Conservation (phyloP, 2,329 filamentous ascomycete species). For the Fusarium nurragi region DNA sequence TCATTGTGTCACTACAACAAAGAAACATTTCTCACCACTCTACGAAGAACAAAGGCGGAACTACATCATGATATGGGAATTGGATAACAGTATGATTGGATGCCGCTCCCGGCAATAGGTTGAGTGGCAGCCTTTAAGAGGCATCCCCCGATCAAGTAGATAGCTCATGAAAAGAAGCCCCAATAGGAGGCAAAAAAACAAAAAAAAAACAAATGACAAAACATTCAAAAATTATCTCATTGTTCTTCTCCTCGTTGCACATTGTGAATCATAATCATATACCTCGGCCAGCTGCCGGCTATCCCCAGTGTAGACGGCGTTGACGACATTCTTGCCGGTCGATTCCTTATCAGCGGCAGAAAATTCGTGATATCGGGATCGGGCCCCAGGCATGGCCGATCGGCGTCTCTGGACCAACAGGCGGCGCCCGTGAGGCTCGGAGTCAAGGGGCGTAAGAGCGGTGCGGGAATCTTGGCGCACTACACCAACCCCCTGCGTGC, state of each 20-base stretch:
- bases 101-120: constrained; percentile 39
- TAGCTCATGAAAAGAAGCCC: constrained; percentile 36
- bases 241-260: constrained; percentile 5
- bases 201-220: constrained; percentile 32
- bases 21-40: constrained; percentile 39
- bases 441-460: not conserved
- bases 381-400: constrained; percentile 32
- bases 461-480: constrained; percentile 1
- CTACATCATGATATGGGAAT: constrained; percentile 32
- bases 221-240: constrained; percentile 33
- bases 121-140: constrained; percentile 38
- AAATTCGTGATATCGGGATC: constrained; percentile 39
- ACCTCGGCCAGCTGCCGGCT: constrained; percentile 18
- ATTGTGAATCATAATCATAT: constrained; percentile 6
- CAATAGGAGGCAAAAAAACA: constrained; percentile 13
- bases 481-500: constrained; percentile 7
- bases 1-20: constrained; percentile 36
- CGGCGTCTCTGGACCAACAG: constrained; percentile 27
- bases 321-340: constrained; percentile 21
- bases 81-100: constrained; percentile 25
- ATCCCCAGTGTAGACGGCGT: constrained; percentile 23
- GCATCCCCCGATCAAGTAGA: constrained; percentile 32
- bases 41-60: constrained; percentile 27
- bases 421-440: constrained; percentile 10
- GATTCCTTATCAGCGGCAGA: constrained; percentile 33